Evolutionary conservation across 1,284 basidiomycete species (phyloP).

Genomic region (Apiotrichum laibachii): DNA sequence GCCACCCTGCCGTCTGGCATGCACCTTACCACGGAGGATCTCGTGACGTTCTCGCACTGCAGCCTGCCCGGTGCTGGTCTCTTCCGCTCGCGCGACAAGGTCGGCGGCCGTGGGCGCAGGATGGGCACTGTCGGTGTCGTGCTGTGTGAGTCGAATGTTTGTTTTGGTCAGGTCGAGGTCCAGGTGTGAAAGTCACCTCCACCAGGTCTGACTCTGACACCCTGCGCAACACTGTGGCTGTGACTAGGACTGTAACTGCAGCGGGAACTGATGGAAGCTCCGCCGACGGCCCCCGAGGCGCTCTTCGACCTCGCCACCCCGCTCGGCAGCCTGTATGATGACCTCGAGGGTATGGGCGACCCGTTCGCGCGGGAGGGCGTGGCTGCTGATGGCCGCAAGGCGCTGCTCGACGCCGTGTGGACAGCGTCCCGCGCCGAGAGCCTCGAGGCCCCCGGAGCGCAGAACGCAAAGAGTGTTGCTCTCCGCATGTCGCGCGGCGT

Average conservation of each 20-base stretch:
- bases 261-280: constrained; percentile 12
- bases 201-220: too few species aligned
- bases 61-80: constrained; percentile 32
- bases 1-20: constrained; percentile 40
- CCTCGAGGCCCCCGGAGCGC: constrained; percentile 3
- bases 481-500: constrained; percentile 6
- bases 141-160: constrained; percentile 26
- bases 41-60: constrained; percentile 35
- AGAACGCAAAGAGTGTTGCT: constrained; percentile 13
- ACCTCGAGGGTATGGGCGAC: constrained; percentile 27
- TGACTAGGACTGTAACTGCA: too few species aligned
- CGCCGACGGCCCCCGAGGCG: constrained; percentile 15
- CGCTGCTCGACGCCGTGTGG: constrained; percentile 25
- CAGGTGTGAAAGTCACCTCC: background rate
- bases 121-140: constrained; percentile 47
- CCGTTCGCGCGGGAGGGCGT: constrained; percentile 9
- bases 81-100: constrained; percentile 31
- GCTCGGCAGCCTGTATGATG: constrained; percentile 33
- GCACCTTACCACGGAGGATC: constrained; percentile 34
- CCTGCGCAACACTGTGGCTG: too few species aligned
- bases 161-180: background rate
- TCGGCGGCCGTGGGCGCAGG: constrained; percentile 32
- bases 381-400: constrained; percentile 3
- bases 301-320: constrained; percentile 28
- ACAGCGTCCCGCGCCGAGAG: constrained; percentile 3